A percentile compares a stretch with the other conserved stretches of the same genome.
Evolutionary conservation across 2,329 filamentous ascomycete genomes (phyloP).

Genomic region (Penicillium concentricum): DNA sequence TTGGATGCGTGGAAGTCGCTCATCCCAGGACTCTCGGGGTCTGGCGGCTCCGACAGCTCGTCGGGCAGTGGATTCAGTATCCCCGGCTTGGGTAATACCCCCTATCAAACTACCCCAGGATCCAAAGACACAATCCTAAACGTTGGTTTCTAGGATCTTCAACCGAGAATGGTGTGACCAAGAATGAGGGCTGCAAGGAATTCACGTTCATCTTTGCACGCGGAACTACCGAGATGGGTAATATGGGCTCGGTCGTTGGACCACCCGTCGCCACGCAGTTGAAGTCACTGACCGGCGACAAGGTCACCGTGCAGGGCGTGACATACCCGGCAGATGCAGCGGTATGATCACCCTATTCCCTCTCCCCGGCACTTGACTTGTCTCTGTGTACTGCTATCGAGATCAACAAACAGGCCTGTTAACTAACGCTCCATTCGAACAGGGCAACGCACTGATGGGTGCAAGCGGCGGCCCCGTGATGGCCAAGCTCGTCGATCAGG

Average conservation of each 20-base stretch:
- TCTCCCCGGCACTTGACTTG: background rate
- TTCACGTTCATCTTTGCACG: slow-evolving; percentile 47
- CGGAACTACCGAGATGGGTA: slow-evolving; percentile 43
- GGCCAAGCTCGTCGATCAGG: slow-evolving; percentile 30
- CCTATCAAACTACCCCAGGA: background rate
- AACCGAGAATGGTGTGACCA: slow-evolving; percentile 41
- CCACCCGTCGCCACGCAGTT: slow-evolving; percentile 34
- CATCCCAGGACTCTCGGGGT: background rate
- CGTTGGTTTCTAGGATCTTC: slow-evolving; percentile 6
- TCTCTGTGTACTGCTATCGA: background rate
- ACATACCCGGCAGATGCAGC: slow-evolving; percentile 30
- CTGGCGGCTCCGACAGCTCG: background rate
- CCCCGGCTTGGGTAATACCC: slow-evolving; percentile 2
- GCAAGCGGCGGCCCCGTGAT: slow-evolving; percentile 31
- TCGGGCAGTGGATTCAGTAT: background rate
- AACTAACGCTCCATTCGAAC: background rate
- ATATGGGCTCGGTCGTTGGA: slow-evolving; percentile 44
- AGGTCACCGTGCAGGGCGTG: slow-evolving; percentile 35
- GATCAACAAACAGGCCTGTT: too few relatives aligned
- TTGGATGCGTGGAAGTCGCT: slow-evolving; percentile 5
- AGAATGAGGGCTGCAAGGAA: slow-evolving; percentile 41
- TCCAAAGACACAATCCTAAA: slow-evolving; percentile 10
- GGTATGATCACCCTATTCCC: slow-evolving; percentile 9
- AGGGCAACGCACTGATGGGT: slow-evolving; percentile 31
- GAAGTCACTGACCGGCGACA: slow-evolving; percentile 22